phyloP scores from a whole-genome alignment of 495 filamentous ascomycete genomes.

The Aspergillus olivimuriae region DNA sequence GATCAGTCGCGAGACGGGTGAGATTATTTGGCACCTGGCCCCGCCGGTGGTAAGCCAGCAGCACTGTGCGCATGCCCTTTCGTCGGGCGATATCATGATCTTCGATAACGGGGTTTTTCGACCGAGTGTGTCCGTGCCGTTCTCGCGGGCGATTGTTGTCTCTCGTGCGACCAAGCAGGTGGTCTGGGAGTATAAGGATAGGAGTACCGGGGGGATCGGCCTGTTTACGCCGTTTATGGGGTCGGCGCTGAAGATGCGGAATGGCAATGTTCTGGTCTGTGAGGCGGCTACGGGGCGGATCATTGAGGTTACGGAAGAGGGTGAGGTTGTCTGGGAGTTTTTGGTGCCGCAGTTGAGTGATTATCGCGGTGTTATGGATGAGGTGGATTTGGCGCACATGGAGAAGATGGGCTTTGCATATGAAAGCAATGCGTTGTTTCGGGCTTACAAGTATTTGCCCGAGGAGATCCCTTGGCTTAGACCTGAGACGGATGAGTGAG shows the following conservation, averaged over 20 bases:
- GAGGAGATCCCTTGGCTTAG: slow-evolving; percentile 31
- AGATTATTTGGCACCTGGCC: slow-evolving; percentile 38
- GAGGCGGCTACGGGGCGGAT: slow-evolving; percentile 32
- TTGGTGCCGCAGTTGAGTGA: slow-evolving; percentile 25
- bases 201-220: slow-evolving; percentile 28
- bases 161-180: slow-evolving; percentile 24
- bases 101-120: slow-evolving; percentile 44
- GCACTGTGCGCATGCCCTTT: slow-evolving; percentile 36
- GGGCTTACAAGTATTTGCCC: slow-evolving; percentile 30
- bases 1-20: slow-evolving; percentile 29
- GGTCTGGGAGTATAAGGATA: slow-evolving; percentile 41
- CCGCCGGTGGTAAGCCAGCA: slow-evolving; percentile 37
- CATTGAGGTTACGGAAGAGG: slow-evolving; percentile 28
- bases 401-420: slow-evolving; percentile 23
- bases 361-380: slow-evolving; percentile 23
- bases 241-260: slow-evolving; percentile 32
- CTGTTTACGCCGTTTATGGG: slow-evolving; percentile 49
- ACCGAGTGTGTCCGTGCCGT: slow-evolving; percentile 30
- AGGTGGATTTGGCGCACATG: no score
- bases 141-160: slow-evolving; percentile 36
- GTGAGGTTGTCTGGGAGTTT: slow-evolving; percentile 30
- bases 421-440: slow-evolving; percentile 30
- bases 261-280: slow-evolving; percentile 38
- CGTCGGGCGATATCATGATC: slow-evolving; percentile 35
- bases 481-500: no score